Evolutionary conservation across 192 early-diverging fungal species (phyloP), one percentile per base, ranked within the genome.

Genomic region (Coemansia sp.): DNA sequence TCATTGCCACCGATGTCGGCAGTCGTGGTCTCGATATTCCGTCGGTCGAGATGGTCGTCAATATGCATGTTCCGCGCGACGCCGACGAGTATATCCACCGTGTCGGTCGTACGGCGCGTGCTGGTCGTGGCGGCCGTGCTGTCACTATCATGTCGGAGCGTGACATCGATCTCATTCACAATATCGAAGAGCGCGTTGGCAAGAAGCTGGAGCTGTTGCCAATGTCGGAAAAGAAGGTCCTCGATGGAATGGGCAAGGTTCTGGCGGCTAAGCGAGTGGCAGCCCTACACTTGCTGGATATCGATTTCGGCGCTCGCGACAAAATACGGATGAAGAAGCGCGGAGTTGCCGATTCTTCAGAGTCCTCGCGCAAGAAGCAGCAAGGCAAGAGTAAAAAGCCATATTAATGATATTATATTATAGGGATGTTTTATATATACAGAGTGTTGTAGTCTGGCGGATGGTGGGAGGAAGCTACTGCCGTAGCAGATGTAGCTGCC

Each of bases 21-120:
- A 92, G 90, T 82, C 93, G 96, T 86, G 98, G 98, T 71, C 84
- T 99, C 35, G 98, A 99, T 85, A 99, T 99, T 59, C 96, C 95
- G 9, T 87, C 90, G 0, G 98, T 99, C 3, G 85, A 94, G 46
- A 68, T 93, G 58, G 98, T 99, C 12, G 68, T 98, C 47, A 99
- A 99, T 65, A 96, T 93, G 79, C 94, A 99, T 71, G 87, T 99
- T 20, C 97, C 98, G 9, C 87, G 93, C 6, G 94, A 96, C 74
- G 91, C 97, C 7, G 93, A 95, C 41, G 96, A 97, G 73, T 99
- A 99, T 62, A 94, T 99, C 61, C 98, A 99, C 74, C 86, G 98
- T 32, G 95, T 99, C 6, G 98, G 98, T 54, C 92, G 98, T 82
- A 98, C 98, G 6, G 98, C 98, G 15, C 88, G 98, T 83, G 98